Base-by-base conservation (phyloP, 352 stramenopile genomes). In the Pythium biforme region DNA sequence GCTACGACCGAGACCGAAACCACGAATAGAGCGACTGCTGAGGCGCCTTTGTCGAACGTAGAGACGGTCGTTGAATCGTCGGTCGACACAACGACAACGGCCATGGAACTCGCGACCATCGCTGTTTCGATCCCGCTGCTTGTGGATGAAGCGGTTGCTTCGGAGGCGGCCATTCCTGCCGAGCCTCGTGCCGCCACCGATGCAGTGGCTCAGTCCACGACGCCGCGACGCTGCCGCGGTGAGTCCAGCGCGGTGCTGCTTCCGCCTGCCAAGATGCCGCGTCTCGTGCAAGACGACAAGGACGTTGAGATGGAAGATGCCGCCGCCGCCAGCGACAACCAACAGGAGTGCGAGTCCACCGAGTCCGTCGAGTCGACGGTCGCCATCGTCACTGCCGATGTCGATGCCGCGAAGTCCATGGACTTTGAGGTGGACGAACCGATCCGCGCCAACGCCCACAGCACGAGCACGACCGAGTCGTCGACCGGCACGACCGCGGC, bases 241-340 rank as follows among this genome's bases (percentile, higher is more conserved):
- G 54, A 64, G 34, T 72, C 65, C 11, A 53, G 53, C 15, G 55
- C 57, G 17, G 11, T 39, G 41, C 37, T 52, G 40, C 27, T 66
- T 11, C 57, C 63, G 14, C 54, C 63, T 20, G 55, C 54, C 25
- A 71, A 68, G 56, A 64, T 64, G 49, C 29, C 47, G 20, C 50
- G 56, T 22, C 17, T 60, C 6, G 50, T 64, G 9, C 39, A 64
- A 23, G 47, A 60, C n/a, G 62, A 62, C 19, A 39, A 64, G 11
- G 62, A 68, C 20, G 27, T 69, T 15, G 62, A 64, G 15, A 69
- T 69, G 62, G 62, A 69, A 22, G 62, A 60, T 31, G 31, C 50
- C 47, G 33, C 56, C 47, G 33, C 56, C 31, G 15, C 39, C 5
- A 59, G 27, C 48, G 34, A 63, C 22, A 49, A 49, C 45, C 27